Evolutionary conservation across 306 rosid species (phyloP).

Genomic region (Prunus armeniaca): DNA sequence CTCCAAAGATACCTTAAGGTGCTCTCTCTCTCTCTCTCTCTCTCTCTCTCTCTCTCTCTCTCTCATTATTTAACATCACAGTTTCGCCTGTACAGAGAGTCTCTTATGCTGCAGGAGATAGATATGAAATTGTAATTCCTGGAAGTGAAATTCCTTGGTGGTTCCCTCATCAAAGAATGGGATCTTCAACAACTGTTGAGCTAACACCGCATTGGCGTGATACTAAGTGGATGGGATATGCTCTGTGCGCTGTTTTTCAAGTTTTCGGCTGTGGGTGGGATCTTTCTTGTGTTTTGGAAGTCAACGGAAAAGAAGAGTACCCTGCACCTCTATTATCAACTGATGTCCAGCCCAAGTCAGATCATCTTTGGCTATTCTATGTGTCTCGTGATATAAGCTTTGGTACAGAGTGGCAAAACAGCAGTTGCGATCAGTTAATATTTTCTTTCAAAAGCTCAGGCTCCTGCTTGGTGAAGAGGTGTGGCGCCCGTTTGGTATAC

Average conservation of each 20-base stretch:
- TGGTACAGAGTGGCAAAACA: not conserved
- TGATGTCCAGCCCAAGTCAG: not conserved
- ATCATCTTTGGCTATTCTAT: not conserved
- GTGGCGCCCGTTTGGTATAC: not conserved
- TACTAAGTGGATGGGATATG: not conserved
- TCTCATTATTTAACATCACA: too few species aligned
- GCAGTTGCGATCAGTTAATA: not conserved
- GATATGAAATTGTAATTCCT: too few species aligned
- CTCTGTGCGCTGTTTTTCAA: not conserved
- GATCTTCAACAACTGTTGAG: not conserved
- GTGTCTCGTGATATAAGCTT: not conserved
- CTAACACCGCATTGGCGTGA: not conserved
- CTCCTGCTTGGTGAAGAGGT: not conserved
- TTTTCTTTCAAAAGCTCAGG: not conserved
- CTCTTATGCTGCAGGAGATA: too few species aligned
- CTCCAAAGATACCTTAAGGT: too few species aligned
- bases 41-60: too few species aligned
- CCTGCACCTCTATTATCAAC: too few species aligned
- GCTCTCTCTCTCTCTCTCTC: too few species aligned
- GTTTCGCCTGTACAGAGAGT: too few species aligned
- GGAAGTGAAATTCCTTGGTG: too few species aligned
- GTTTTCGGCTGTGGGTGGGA: too few species aligned
- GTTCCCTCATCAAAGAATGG: not conserved
- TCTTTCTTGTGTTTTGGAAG: not conserved
- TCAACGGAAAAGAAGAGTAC: not conserved